Evolutionary conservation across 2,329 filamentous ascomycete species (phyloP).

Genomic region (Amesomyces nigricolor): DNA sequence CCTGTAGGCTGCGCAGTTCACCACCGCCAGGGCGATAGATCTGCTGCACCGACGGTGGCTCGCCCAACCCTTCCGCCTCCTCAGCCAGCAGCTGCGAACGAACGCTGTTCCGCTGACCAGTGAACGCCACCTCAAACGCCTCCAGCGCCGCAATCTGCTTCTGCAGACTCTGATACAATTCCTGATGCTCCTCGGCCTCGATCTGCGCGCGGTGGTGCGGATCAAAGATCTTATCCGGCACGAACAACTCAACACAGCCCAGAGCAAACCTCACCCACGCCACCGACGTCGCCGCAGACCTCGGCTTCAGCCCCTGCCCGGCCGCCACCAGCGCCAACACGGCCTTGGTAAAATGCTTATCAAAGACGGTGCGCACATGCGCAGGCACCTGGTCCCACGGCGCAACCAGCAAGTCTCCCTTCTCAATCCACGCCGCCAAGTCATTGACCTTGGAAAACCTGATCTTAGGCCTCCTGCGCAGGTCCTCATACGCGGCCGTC

Average conservation of each 20-base stretch:
- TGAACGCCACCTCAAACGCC: constrained; percentile 61
- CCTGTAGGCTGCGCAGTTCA: constrained; percentile 66
- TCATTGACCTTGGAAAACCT: not conserved
- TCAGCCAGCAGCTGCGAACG: constrained; percentile 58
- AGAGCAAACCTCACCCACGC: constrained; percentile 74
- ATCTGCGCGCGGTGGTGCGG: constrained; percentile 64
- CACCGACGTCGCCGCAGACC: constrained; percentile 41
- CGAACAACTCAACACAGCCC: constrained; percentile 69
- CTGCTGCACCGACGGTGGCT: constrained; percentile 57
- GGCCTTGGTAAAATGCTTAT: constrained; percentile 42
- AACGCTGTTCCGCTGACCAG: constrained; percentile 61
- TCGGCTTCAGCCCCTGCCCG: constrained; percentile 27
- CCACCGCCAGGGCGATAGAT: constrained; percentile 68
- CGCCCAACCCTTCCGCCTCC: constrained; percentile 59
- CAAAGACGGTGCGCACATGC: constrained; percentile 35
- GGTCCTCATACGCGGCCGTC: constrained; percentile 23
- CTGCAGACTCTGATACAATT: constrained; percentile 51
- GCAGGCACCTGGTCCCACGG: constrained; percentile 26
- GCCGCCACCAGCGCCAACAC: constrained; percentile 41
- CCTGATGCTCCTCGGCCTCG: constrained; percentile 53
- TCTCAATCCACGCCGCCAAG: constrained; percentile 16
- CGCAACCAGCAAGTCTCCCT: constrained; percentile 23
- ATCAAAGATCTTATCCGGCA: constrained; percentile 83
- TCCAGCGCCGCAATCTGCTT: constrained; percentile 55
- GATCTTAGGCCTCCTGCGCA: constrained; percentile 8